These are phyloP conservation scores for Leishmania lainsoni DNA, from an alignment of 208 protist species.

Conservation along the genomic window DNA sequence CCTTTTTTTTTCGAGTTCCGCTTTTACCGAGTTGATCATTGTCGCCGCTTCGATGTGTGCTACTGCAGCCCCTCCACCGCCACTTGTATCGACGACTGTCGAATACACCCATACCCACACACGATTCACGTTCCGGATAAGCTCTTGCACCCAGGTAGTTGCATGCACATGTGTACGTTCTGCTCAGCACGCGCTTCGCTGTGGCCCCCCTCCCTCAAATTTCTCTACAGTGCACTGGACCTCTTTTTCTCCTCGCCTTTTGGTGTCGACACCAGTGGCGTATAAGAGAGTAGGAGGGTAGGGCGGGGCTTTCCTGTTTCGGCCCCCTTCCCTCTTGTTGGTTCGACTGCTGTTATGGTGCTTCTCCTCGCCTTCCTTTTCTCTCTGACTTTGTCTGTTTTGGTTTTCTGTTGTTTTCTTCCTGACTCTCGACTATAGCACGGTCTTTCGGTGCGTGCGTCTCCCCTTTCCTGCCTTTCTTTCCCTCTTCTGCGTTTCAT, in stretches of 20 bases:
- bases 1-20: too few species aligned
- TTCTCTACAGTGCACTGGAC: background rate
- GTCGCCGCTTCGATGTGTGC: background rate
- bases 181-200: background rate
- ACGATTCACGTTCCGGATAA: background rate
- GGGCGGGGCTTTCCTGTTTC: background rate
- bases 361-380: background rate
- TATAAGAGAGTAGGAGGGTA: background rate
- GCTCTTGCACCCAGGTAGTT: background rate
- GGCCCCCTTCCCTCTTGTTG: background rate
- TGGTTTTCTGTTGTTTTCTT: background rate
- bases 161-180: background rate
- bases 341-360: background rate
- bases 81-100: too few species aligned
- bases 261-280: background rate
- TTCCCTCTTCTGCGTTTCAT: background rate
- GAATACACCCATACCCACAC: background rate
- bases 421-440: background rate
- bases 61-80: background rate
- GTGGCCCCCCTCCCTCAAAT: background rate
- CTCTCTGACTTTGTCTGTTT: background rate
- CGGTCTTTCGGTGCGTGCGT: background rate
- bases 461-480: background rate
- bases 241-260: background rate
- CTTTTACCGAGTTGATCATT: background rate